A percentile compares a stretch with the other conserved stretches of the same genome.
These are phyloP conservation scores for Magnusiomyces paraingens DNA, from an alignment of 1,139 yeast species.

Conservation along the genomic window DNA sequence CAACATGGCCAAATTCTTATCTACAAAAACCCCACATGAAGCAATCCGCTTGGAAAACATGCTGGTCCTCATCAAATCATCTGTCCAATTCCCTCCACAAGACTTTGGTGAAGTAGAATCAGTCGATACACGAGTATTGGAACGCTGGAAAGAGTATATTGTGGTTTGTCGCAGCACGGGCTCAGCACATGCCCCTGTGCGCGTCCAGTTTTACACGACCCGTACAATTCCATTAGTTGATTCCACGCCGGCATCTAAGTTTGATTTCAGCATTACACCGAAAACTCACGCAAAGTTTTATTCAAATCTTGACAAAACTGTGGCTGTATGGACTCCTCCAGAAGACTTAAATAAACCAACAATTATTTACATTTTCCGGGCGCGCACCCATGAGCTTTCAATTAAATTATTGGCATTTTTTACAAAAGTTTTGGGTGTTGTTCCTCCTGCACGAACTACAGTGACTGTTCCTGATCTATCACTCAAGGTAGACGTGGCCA, in stretches of 20 bases:
- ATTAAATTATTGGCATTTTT: slow-evolving; percentile 59
- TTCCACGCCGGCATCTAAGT: slow-evolving; percentile 27
- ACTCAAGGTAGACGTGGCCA: neutral
- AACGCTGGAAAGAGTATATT: slow-evolving; percentile 70
- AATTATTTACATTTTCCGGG: slow-evolving; percentile 47
- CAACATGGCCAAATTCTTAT: slow-evolving; percentile 4
- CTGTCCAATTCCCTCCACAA: slow-evolving; percentile 27
- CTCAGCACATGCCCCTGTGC: slow-evolving; percentile 42
- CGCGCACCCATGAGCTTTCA: slow-evolving; percentile 44
- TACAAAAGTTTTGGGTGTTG: slow-evolving; percentile 37
- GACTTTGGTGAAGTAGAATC: slow-evolving; percentile 44
- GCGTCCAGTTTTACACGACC: slow-evolving; percentile 54
- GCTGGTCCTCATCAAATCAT: slow-evolving; percentile 52
- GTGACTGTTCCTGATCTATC: slow-evolving; percentile 47
- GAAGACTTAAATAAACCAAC: slow-evolving; percentile 15
- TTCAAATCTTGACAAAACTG: slow-evolving; percentile 62
- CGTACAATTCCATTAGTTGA: slow-evolving; percentile 36
- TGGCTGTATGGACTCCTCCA: slow-evolving; percentile 41
- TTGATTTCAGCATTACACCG: slow-evolving; percentile 23
- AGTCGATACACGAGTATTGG: slow-evolving; percentile 50
- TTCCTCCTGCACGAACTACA: slow-evolving; percentile 29
- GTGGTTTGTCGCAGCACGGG: slow-evolving; percentile 61
- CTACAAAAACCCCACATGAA: slow-evolving; percentile 44
- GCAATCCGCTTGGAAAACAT: slow-evolving; percentile 58
- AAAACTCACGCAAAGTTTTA: slow-evolving; percentile 46